A percentile compares a stretch with the other conserved stretches of the same genome.
Conservation (phyloP, 371 early-diverging fungal genomes). For the Saksenaea oblongispora region DNA sequence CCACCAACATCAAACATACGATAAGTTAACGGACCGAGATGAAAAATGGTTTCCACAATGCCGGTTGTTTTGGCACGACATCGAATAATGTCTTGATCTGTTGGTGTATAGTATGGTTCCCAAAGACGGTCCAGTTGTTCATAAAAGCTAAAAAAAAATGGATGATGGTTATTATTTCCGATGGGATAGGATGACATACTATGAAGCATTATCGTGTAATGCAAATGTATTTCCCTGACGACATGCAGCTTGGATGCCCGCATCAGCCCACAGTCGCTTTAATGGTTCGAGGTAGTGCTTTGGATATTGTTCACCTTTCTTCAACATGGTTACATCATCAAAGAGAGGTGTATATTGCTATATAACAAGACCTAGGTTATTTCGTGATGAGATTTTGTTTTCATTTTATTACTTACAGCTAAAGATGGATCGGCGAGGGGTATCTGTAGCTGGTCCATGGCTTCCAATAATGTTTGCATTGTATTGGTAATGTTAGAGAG, state of each 20-base stretch:
- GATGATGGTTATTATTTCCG: background rate
- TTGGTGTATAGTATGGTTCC: constrained; percentile 69
- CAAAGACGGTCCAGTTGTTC: constrained; percentile 81
- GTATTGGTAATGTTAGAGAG: constrained; percentile 83
- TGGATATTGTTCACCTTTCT: constrained; percentile 62
- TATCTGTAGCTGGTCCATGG: constrained; percentile 75
- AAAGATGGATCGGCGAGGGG: constrained; percentile 56
- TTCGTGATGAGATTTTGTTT: background rate
- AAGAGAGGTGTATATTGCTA: constrained; percentile 32
- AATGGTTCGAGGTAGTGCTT: constrained; percentile 71
- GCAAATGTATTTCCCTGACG: constrained; percentile 75
- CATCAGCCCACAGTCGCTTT: constrained; percentile 77
- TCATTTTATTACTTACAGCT: constrained; percentile 28
- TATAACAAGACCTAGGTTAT: no score
- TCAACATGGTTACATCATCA: constrained; percentile 33
- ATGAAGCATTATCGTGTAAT: constrained; percentile 78
- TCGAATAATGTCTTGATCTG: constrained; percentile 83
- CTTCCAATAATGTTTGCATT: constrained; percentile 84
- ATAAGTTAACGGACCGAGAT: constrained; percentile 79
- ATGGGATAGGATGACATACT: constrained; percentile 48
- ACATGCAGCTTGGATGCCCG: constrained; percentile 75
- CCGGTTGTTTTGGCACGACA: constrained; percentile 87
- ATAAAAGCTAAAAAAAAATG: constrained; percentile 63
- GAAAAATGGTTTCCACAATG: constrained; percentile 84
- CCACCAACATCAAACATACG: constrained; percentile 95